Conservation (phyloP, 495 filamentous ascomycete species). For the Podospora tetraspora region DNA sequence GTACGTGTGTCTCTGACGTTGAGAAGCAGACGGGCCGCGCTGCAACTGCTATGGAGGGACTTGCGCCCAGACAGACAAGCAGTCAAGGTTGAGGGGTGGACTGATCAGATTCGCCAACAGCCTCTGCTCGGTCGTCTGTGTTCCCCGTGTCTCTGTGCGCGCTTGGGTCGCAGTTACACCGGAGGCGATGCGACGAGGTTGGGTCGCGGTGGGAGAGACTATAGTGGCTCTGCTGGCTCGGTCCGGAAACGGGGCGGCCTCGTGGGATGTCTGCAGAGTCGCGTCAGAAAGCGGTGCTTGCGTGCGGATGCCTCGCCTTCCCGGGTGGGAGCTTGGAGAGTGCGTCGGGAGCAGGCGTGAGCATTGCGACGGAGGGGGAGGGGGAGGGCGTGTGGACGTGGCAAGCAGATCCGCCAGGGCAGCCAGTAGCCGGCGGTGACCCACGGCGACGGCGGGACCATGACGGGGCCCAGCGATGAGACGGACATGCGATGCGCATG, state of each 20-base stretch:
- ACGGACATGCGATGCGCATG: constrained; percentile 6
- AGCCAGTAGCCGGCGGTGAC: background rate
- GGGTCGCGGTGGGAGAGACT: constrained; percentile 15
- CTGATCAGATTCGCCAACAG: constrained; percentile 7
- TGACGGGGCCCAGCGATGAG: constrained; percentile 6
- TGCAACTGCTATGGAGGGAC: background rate
- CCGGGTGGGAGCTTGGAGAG: constrained; percentile 3
- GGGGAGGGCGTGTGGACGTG: constrained; percentile 6
- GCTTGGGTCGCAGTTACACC: constrained; percentile 32
- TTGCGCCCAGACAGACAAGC: background rate
- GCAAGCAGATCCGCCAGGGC: background rate
- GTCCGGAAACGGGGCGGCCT: constrained; percentile 23
- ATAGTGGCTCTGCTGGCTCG: constrained; percentile 28
- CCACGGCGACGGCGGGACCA: background rate
- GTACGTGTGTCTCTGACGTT: constrained; percentile 7
- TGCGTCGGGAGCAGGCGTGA: constrained; percentile 3
- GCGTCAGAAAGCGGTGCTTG: constrained; percentile 31
- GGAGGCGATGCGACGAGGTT: constrained; percentile 24
- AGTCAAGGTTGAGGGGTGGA: constrained; percentile 7
- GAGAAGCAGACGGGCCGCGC: background rate
- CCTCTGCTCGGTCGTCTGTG: constrained; percentile 17
- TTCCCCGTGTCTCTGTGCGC: constrained; percentile 24
- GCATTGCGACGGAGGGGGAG: background rate
- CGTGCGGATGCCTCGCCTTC: constrained; percentile 2
- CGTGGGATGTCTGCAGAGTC: constrained; percentile 34